Evolutionary conservation across 1,284 basidiomycete genomes (phyloP), one percentile per base, ranked within the genome.

Genomic region (Ustilago cynodontis): DNA sequence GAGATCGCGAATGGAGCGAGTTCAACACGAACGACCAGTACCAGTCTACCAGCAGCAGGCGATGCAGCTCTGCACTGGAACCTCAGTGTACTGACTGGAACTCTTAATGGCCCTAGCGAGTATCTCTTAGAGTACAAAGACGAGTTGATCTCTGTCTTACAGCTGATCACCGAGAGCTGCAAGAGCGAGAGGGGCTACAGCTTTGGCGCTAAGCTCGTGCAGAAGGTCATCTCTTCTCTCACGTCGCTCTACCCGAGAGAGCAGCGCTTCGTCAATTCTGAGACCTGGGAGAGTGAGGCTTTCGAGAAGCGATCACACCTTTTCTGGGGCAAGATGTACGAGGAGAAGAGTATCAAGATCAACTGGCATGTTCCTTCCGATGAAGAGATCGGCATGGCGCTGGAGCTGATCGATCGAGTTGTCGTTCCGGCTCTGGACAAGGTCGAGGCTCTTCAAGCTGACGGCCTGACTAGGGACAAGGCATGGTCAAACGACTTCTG

Each of bases 51-150:
- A 0, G 89, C 93, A 1, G 91, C 94, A 4, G 93, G 93, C 7
- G 96, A 99, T 82, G 95, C 94, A 1, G 92, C 94, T 1, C 88
- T 99, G 59, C 95, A 98, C 86, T 98, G 95, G 94, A 95, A 93
- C 87, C 56, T 66, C 57, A 78, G 85, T 81, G 64, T 86, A 73
- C 74, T 86, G 33, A 74, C 70, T 3, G 83, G 82, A 18, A 79
- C 82, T 3, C 28, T 84, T 37, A 77, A 68, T 28, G 66, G 72
- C 22, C 61, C 77, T 0, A 79, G 85, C 28, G 59, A 75, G 20
- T 52, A 70, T 22, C 85, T 95, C 24, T 87, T 96, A 33, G 89
- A 89, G 71, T 89, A 94, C 86, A 92, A 90, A 83, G 86, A 89
- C 9, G 88, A 91, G 33, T 88, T 97, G 50, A 78, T 97, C 24